These are phyloP conservation scores for Ogataea thermomethanolica DNA, from an alignment of 805 yeast genomes.

Conservation along the genomic window DNA sequence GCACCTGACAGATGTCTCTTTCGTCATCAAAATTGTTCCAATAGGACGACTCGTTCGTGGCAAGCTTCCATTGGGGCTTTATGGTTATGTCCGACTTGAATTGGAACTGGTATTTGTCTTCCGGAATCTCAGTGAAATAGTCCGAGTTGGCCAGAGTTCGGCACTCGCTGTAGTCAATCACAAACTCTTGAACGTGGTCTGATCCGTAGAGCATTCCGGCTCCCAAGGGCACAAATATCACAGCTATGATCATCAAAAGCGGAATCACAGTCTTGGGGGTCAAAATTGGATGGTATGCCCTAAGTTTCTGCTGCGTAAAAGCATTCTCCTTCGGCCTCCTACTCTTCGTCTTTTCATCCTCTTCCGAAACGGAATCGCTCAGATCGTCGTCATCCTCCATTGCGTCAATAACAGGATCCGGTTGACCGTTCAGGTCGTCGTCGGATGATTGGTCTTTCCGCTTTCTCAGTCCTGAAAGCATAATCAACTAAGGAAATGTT, in stretches of 20 bases:
- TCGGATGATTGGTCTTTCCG: slow-evolving; percentile 16
- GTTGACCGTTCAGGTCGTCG: slow-evolving; percentile 11
- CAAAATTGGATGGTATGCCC: slow-evolving; percentile 69
- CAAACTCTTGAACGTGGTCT: slow-evolving; percentile 69
- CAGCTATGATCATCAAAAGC: slow-evolving; percentile 64
- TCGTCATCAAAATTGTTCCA: slow-evolving; percentile 44
- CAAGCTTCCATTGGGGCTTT: slow-evolving; percentile 65
- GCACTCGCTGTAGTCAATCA: slow-evolving; percentile 77
- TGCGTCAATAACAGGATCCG: slow-evolving; percentile 9
- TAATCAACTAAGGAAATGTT: not conserved
- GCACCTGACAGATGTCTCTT: slow-evolving; percentile 57
- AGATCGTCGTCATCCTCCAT: slow-evolving; percentile 38
- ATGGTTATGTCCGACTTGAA: slow-evolving; percentile 45
- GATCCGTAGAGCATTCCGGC: slow-evolving; percentile 78
- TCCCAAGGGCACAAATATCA: slow-evolving; percentile 89
- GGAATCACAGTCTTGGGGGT: slow-evolving; percentile 93
- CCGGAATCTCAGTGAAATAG: slow-evolving; percentile 54
- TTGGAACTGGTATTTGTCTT: slow-evolving; percentile 50
- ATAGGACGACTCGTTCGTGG: slow-evolving; percentile 37
- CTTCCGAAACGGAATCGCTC: slow-evolving; percentile 41
- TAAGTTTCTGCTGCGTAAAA: slow-evolving; percentile 53
- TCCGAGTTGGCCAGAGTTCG: slow-evolving; percentile 41
- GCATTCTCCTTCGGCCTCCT: slow-evolving; percentile 64
- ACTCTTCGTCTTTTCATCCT: slow-evolving; percentile 41
- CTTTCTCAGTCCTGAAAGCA: slow-evolving; percentile 16